Base-by-base conservation (phyloP, 2,329 filamentous ascomycete genomes). In the Pleoardoris graminearum region DNA sequence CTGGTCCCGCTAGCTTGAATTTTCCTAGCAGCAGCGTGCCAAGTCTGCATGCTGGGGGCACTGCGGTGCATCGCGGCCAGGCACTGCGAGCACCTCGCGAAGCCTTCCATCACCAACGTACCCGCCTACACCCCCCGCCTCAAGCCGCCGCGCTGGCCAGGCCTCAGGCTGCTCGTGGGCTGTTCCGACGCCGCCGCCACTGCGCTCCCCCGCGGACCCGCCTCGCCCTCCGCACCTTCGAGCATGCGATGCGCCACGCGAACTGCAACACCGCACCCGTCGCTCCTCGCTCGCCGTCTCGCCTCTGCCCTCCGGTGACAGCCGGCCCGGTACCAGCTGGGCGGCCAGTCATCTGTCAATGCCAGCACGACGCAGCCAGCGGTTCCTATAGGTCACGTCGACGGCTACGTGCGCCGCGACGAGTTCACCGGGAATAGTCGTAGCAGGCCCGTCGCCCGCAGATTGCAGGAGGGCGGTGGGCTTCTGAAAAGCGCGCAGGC, bases 161-260 rank as follows among this genome's bases (percentile, higher is more conserved):
- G 51, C 19, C 36, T 12, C 35, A 43, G 46, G 51, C 41, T 27
- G 35, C 45, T 36, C 14, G 12, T 39, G 39, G n/a, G 17, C 42
- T 45, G 30, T 32, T 12, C 21, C n/a, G n/a, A 46, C 39, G 33
- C 27, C 32, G 22, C 41, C 46, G 16, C 42, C 43, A 46, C 39
- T 25, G 27, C 32, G 22, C 41, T 42, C 11, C 42, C 43, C 19
- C 41, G 29, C 29, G n/a, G n/a, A 33, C 25, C 10, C 25, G 25
- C 25, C 25, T 42, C 49, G 14, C 48, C 48, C 33, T 27, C 21
- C 21, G 22, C 30, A 23, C n/a, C 23, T 12, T 30, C 21, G 42
- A 53, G 46, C 50, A 54, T 61, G 59, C 59, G 54, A 65, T 65
- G 63, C 62, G 59, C 61, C 61, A 56, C 54, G 47, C 55, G 29